Evolutionary conservation across 2,329 filamentous ascomycete species (phyloP), one percentile per base, ranked within the genome.

Genomic region (Penicillium sp.): DNA sequence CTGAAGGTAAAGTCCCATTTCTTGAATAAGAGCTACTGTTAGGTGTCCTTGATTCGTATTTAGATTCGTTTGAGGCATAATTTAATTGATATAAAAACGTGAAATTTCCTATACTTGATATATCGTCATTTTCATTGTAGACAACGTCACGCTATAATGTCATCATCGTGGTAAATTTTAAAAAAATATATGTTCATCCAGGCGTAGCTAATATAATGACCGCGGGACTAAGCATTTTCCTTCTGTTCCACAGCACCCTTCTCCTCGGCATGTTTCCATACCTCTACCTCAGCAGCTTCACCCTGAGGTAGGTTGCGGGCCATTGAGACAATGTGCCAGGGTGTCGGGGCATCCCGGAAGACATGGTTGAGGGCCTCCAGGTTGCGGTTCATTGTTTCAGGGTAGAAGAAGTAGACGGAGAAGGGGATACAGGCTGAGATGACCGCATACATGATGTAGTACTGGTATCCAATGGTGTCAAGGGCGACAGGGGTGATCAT

Each of bases 351-450:
- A 57, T 66, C 63, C 2, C 55, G 57, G 56, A 66, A 66, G 44
- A 65, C 57, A 48, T 60, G 54, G 26, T 65, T 63, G 2, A 66
- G 40, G 16, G 58, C 52, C 54, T 66, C 62, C 13, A 66, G 39
- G n/a, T 65, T 66, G 13, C 63, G 62, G 36, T 65, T 65, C 62
- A 65, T 66, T 0, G 63, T 66, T 56, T 66, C 63, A 2, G 63
- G 62, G 29, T 59, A 64, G 54, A 64, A 65, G 23, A 63, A 36
- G 44, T 59, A 62, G 9, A 58, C 63, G 10, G 51, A 21, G 10
- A 64, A 31, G 3, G 61, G 63, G 23, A 64, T 64, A 21, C 51
- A 56, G 7, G 56, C 63, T 4, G 58, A 65, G 7, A 65, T 56
- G 1, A 65, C 54, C 11, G 60, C 48, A 34, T 62, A 65, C 24